Percentiles rank a stretch among this genome's conserved stretches.
Conservation (phyloP, 495 filamentous ascomycete species). For the Talaromyces stipitatus region DNA sequence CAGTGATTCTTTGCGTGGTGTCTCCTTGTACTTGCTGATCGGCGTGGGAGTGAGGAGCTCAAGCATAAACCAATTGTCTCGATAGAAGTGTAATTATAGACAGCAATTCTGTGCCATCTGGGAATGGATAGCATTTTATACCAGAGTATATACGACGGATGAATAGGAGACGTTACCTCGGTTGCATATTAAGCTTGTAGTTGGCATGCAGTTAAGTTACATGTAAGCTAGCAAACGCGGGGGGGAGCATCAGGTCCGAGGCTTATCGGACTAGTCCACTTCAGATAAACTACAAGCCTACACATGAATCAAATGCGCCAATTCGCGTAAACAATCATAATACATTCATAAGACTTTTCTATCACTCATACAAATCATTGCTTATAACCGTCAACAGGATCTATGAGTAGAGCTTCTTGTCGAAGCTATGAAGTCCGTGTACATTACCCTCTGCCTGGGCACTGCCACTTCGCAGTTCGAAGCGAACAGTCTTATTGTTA, state of each 20-base stretch:
- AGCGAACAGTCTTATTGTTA: slow-evolving; percentile 68
- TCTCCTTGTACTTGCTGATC: slow-evolving; percentile 9
- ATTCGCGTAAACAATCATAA: background rate
- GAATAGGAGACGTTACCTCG: background rate
- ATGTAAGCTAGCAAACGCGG: background rate
- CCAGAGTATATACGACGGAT: background rate
- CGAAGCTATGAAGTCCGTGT: slow-evolving; percentile 92
- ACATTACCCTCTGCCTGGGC: slow-evolving; percentile 94
- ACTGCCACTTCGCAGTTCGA: slow-evolving; percentile 89
- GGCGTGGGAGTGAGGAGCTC: background rate
- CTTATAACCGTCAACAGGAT: background rate
- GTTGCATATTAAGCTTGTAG: slow-evolving; percentile 4
- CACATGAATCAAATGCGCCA: background rate
- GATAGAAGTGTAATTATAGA: background rate
- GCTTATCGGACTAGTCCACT: background rate
- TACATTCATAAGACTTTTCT: slow-evolving; percentile 1
- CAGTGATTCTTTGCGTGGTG: slow-evolving; percentile 10
- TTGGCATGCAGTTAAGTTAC: background rate
- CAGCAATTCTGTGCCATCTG: background rate
- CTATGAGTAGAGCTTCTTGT: slow-evolving; percentile 98
- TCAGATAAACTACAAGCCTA: too few relatives aligned
- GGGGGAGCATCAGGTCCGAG: slow-evolving; percentile 3
- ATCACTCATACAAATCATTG: slow-evolving; percentile 4
- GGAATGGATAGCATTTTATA: background rate
- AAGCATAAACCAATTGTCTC: background rate